Evolutionary conservation across 2,329 filamentous ascomycete species (phyloP).

Genomic region (Exophiala sp.): DNA sequence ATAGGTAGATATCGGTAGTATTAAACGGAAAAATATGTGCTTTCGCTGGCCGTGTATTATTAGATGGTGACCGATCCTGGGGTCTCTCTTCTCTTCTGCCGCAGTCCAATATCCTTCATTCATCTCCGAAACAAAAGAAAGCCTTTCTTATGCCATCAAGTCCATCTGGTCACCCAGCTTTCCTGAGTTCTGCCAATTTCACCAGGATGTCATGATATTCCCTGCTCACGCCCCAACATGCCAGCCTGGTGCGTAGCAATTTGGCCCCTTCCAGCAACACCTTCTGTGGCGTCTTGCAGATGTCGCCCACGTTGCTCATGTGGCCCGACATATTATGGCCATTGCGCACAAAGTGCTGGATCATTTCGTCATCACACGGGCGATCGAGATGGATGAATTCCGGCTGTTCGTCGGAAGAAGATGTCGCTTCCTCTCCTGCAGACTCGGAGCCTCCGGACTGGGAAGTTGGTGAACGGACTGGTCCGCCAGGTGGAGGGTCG

Average conservation of each 20-base stretch:
- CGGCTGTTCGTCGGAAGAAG: conserved; percentile 20
- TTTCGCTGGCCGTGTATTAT: no score
- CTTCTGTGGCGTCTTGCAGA: conserved; percentile 24
- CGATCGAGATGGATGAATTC: conserved; percentile 50
- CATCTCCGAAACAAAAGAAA: no score
- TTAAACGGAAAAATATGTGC: no score
- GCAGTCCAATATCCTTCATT: no score
- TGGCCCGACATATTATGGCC: conserved; percentile 48
- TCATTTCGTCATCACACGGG: conserved; percentile 53
- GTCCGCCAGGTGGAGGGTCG: not conserved
- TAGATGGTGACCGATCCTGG: no score
- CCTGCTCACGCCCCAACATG: conserved; percentile 36
- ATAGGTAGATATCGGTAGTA: no score
- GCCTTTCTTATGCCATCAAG: no score
- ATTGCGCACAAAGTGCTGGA: conserved; percentile 50
- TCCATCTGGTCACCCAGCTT: conserved; percentile 20
- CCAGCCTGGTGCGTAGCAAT: conserved; percentile 19
- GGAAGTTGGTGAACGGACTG: not conserved
- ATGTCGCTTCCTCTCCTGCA: conserved; percentile 13
- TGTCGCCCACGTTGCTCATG: conserved; percentile 49
- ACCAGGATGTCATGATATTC: conserved; percentile 33
- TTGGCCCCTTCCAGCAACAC: conserved; percentile 26
- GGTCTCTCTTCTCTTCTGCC: no score
- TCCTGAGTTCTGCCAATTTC: conserved; percentile 31
- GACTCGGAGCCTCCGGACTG: conserved; percentile 1